Evolutionary conservation across 345 rosid species (phyloP).

Genomic region (Salix brachista): DNA sequence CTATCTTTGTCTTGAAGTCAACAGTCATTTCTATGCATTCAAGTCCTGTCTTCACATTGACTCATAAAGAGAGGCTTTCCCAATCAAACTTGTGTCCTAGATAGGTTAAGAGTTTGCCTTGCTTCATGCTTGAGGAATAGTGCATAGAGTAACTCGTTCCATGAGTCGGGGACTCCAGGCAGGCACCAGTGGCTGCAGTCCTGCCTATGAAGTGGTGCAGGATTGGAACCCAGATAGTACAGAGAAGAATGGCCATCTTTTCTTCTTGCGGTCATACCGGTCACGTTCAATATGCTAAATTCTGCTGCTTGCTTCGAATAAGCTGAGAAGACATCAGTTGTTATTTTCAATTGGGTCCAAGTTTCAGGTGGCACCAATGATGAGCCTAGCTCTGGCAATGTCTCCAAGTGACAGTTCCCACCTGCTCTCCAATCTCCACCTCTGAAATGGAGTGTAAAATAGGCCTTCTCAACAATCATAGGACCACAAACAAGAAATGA

Average conservation of each 20-base stretch:
- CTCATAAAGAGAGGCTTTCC: slow-evolving; percentile 7
- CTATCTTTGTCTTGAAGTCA: background rate
- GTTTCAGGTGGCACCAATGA: slow-evolving; percentile 37
- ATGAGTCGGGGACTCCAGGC: slow-evolving; percentile 51
- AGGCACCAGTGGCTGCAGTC: slow-evolving; percentile 59
- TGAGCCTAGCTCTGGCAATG: slow-evolving; percentile 34
- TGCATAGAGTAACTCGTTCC: slow-evolving; percentile 46
- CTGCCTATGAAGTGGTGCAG: slow-evolving; percentile 25
- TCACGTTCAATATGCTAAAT: slow-evolving; percentile 33
- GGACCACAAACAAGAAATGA: background rate
- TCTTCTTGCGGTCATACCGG: slow-evolving; percentile 36
- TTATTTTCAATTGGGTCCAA: slow-evolving; percentile 31
- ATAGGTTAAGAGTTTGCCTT: slow-evolving; percentile 15
- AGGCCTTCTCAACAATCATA: background rate
- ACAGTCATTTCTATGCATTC: slow-evolving; percentile 15
- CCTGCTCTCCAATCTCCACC: slow-evolving; percentile 44
- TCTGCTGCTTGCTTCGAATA: slow-evolving; percentile 6
- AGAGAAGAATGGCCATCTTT: slow-evolving; percentile 48
- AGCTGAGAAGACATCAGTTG: slow-evolving; percentile 20
- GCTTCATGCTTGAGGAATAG: slow-evolving; percentile 41
- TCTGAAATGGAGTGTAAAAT: slow-evolving; percentile 21
- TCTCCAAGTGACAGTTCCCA: slow-evolving; percentile 43
- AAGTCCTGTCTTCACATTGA: slow-evolving; percentile 8
- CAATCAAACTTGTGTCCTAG: slow-evolving; percentile 17
- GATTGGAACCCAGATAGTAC: slow-evolving; percentile 21